Percentiles rank a stretch among this genome's conserved stretches.
These are phyloP conservation scores for Syzygium aromaticum DNA, from an alignment of 345 rosid genomes.

Conservation along the genomic window DNA sequence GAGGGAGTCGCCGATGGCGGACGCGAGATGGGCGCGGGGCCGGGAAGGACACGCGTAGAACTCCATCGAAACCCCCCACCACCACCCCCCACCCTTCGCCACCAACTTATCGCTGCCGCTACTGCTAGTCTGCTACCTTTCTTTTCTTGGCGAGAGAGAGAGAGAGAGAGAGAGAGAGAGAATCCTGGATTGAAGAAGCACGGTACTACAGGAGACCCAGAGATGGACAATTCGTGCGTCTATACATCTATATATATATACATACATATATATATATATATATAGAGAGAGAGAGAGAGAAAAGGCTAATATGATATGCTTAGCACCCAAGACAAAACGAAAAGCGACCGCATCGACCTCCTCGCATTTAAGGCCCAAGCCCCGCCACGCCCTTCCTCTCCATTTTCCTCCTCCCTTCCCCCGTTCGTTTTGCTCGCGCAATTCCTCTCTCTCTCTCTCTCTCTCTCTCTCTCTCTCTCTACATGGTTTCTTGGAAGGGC, in stretches of 20 bases:
- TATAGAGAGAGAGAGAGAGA: neutral
- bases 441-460: neutral
- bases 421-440: neutral
- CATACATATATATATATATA: too few relatives aligned
- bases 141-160: too few relatives aligned
- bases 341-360: slow-evolving; percentile 4
- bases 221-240: too few relatives aligned
- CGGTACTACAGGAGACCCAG: neutral
- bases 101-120: too few relatives aligned
- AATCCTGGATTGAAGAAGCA: too few relatives aligned
- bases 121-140: too few relatives aligned
- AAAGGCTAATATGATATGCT: neutral
- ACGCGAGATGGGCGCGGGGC: slow-evolving; percentile 27
- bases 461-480: neutral
- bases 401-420: neutral
- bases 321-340: neutral
- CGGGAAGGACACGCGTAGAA: slow-evolving; percentile 49
- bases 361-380: slow-evolving; percentile 3
- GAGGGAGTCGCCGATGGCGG: slow-evolving; percentile 37
- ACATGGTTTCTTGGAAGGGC: neutral
- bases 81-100: too few relatives aligned
- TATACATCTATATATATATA: too few relatives aligned
- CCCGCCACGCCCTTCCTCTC: neutral
- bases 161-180: neutral
- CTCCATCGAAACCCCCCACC: slow-evolving; percentile 31